These are phyloP conservation scores for Medicago truncatula DNA, from an alignment of 306 rosid genomes.

Conservation along the genomic window MtrunA17r5.0-ANR NC_053048.1:39528501-39529000, in stretches of 20 bases:
- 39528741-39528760: background rate
- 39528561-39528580: background rate
- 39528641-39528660: background rate
- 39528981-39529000: background rate
- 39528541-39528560: background rate
- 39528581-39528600: background rate
- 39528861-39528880: no score
- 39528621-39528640: slow-evolving; percentile 11
- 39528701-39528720: slow-evolving; percentile 1
- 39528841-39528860: background rate
- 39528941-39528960: no score
- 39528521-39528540: background rate
- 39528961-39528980: no score
- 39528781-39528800: background rate
- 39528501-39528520: background rate
- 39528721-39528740: background rate
- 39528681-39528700: background rate
- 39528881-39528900: no score
- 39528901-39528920: background rate
- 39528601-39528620: background rate
- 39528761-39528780: background rate
- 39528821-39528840: background rate
- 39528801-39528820: slow-evolving; percentile 3
- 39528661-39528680: background rate
- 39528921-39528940: background rate